Evolutionary conservation across 495 filamentous ascomycete species (phyloP).

Genomic region (Cladorrhinum samala): DNA sequence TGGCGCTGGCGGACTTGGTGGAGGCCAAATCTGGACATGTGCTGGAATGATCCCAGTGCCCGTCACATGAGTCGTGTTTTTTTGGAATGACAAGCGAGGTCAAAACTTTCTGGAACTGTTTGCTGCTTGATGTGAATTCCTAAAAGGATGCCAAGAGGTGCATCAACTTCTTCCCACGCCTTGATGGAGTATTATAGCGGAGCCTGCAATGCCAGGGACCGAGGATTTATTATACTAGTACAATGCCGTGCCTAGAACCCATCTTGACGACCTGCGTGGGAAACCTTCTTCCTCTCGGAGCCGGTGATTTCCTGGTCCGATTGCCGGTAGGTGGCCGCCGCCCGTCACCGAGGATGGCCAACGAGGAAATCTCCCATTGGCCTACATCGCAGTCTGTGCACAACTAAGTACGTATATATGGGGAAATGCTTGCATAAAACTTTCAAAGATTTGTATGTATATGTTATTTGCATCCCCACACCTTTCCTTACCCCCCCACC

Average conservation of each 20-base stretch:
- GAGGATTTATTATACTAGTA: too few relatives aligned
- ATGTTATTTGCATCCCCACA: background rate
- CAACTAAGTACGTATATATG: too few relatives aligned
- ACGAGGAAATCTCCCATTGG: background rate
- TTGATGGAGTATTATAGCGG: background rate
- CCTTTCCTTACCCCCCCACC: background rate
- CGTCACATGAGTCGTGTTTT: conserved; percentile 4
- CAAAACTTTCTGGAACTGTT: background rate
- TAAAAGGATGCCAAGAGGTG: background rate
- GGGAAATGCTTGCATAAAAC: background rate
- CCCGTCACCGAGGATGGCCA: background rate
- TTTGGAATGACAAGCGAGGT: background rate
- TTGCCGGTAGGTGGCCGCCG: background rate
- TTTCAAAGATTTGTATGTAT: too few relatives aligned
- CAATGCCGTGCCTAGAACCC: too few relatives aligned
- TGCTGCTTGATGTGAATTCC: too few relatives aligned
- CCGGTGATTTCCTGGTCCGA: background rate
- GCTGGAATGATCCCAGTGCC: conserved; percentile 1
- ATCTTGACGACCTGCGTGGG: background rate
- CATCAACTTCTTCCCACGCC: background rate
- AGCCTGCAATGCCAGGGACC: too few relatives aligned
- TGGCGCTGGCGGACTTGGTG: too few relatives aligned
- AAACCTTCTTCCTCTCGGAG: background rate
- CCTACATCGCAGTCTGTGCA: too few relatives aligned
- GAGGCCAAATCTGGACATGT: conserved; percentile 2